Conservation (phyloP, 805 yeast species). For the Maudiozyma serrabonitensis region DNA sequence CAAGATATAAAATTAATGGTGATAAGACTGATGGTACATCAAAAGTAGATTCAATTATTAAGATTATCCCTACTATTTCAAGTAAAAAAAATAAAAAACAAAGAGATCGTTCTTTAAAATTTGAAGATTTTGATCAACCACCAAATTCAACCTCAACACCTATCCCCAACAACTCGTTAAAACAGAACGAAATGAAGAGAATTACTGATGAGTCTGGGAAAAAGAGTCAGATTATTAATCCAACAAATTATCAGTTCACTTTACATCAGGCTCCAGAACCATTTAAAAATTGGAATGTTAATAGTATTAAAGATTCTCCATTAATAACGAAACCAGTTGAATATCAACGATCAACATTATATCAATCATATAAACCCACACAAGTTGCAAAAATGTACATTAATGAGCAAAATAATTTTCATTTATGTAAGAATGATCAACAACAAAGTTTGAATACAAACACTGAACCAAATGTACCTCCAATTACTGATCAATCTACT, state of each 20-base stretch:
- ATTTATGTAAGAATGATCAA: too few species aligned
- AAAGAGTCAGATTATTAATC: neutral
- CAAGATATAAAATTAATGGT: too few species aligned
- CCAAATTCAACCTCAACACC: constrained; percentile 28
- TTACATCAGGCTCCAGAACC: neutral
- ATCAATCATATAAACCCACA: neutral
- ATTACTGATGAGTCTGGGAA: too few species aligned
- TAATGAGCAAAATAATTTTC: neutral
- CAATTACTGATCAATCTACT: neutral
- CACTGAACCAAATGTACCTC: too few species aligned
- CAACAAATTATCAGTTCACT: neutral
- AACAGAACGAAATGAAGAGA: neutral
- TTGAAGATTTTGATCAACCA: constrained; percentile 24
- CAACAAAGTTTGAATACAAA: too few species aligned
- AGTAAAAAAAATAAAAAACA: neutral
- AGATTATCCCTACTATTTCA: neutral
- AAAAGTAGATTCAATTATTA: neutral
- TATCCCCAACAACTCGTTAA: neutral
- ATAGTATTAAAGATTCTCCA: neutral
- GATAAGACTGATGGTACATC: too few species aligned
- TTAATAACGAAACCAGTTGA: neutral
- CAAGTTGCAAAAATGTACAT: neutral
- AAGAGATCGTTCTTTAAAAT: constrained; percentile 11
- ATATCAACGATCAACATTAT: neutral
- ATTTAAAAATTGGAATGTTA: neutral